Evolutionary conservation across 2,329 filamentous ascomycete species (phyloP).

Genomic region (Sporothrix schenckii): DNA sequence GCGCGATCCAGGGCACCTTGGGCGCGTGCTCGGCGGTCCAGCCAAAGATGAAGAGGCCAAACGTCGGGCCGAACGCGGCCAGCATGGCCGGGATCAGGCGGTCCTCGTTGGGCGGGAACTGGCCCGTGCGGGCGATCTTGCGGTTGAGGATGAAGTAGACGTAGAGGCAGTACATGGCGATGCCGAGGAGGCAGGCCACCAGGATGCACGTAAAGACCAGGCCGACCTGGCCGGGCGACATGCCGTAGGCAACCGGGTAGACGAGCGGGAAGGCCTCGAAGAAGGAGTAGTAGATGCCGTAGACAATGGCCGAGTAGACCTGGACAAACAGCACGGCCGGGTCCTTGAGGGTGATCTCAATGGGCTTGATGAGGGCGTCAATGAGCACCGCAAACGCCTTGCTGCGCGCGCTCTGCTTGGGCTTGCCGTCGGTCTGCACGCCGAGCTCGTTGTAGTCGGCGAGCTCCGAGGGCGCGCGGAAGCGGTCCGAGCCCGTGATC

Average conservation of each 20-base stretch:
- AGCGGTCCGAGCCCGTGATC: constrained; percentile 58
- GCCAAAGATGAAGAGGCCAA: constrained; percentile 64
- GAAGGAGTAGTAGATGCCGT: constrained; percentile 64
- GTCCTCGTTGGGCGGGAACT: constrained; percentile 55
- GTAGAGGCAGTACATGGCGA: constrained; percentile 55
- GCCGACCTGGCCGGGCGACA: constrained; percentile 61
- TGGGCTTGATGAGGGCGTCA: constrained; percentile 63
- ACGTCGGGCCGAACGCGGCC: constrained; percentile 56
- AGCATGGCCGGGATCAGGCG: constrained; percentile 59
- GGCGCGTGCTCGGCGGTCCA: constrained; percentile 55
- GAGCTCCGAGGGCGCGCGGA: constrained; percentile 67
- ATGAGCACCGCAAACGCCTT: constrained; percentile 47
- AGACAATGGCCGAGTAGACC: constrained; percentile 63
- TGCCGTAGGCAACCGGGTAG: constrained; percentile 61
- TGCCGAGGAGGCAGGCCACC: constrained; percentile 58
- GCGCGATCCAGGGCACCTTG: constrained; percentile 57
- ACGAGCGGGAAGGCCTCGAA: constrained; percentile 70
- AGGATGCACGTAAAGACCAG: constrained; percentile 64
- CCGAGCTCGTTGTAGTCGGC: constrained; percentile 36
- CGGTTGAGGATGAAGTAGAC: constrained; percentile 57
- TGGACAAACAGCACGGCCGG: constrained; percentile 65
- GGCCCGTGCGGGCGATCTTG: constrained; percentile 52
- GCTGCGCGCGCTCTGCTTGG: not conserved
- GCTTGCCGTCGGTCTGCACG: constrained; percentile 47
- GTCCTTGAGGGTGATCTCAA: constrained; percentile 57